phyloP scores from a whole-genome alignment of 164 flowering plant genomes.

The Tinospora cordifolia region DNA sequence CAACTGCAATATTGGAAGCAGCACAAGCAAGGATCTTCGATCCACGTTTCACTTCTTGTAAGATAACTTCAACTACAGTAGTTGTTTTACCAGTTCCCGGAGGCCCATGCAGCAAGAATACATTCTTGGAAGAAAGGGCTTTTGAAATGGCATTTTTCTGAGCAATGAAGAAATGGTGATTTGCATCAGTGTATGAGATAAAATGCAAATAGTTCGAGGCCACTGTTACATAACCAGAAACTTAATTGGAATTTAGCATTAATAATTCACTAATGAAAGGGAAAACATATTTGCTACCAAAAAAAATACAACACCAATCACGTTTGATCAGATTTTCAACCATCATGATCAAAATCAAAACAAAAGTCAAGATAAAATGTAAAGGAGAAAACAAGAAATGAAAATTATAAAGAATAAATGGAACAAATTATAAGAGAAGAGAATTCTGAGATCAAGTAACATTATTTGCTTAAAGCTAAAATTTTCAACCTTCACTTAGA shows the following conservation, averaged over 20 bases:
- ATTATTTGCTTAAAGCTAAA: too few relatives aligned
- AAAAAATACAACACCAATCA: neutral
- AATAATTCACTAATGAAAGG: too few relatives aligned
- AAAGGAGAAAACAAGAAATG: too few relatives aligned
- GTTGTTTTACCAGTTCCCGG: conserved; percentile 99
- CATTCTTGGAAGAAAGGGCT: conserved; percentile 78
- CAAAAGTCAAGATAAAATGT: neutral
- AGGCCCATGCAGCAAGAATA: conserved; percentile 95
- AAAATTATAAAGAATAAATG: too few relatives aligned
- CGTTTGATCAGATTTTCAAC: neutral
- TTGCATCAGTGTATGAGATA: neutral
- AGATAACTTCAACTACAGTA: conserved; percentile 89
- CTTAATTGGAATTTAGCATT: too few relatives aligned
- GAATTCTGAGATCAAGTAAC: too few relatives aligned
- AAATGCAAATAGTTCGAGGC: neutral
- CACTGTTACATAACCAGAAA: too few relatives aligned
- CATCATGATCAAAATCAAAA: neutral
- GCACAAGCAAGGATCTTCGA: conserved; percentile 98
- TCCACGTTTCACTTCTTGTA: conserved; percentile 98
- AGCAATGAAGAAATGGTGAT: neutral
- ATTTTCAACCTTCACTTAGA: too few relatives aligned
- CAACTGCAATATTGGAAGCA: conserved; percentile 99
- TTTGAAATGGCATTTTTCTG: conserved; percentile 85
- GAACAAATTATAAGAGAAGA: too few relatives aligned
- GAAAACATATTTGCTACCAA: too few relatives aligned